Conservation (phyloP, 805 yeast species). For the Barnettozyma californica region DNA sequence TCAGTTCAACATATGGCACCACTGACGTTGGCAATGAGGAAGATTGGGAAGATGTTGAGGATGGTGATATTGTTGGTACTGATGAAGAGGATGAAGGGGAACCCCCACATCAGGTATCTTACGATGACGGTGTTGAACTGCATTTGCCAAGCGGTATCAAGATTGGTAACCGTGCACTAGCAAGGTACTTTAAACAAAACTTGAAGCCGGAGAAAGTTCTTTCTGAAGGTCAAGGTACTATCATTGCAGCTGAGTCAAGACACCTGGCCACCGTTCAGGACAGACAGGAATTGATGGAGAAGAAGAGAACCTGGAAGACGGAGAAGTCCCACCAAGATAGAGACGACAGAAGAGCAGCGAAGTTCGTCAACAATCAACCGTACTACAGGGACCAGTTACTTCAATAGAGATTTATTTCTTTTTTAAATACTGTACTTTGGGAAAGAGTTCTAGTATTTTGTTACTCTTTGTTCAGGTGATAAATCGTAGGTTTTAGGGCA, state of each 20-base stretch:
- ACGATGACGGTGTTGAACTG: conserved; percentile 62
- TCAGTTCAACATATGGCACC: conserved; percentile 58
- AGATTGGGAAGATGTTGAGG: conserved; percentile 36
- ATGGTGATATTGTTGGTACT: conserved; percentile 26
- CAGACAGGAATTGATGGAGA: conserved; percentile 41
- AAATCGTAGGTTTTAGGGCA: no score
- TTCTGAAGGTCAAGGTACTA: conserved; percentile 78
- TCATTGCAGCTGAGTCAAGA: conserved; percentile 80
- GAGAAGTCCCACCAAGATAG: conserved; percentile 46
- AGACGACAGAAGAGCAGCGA: conserved; percentile 56
- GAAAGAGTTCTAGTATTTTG: no score
- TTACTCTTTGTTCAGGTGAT: no score
- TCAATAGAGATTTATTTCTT: conserved; percentile 26
- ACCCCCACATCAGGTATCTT: conserved; percentile 38
- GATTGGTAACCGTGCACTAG: conserved; percentile 82
- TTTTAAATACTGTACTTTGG: no score
- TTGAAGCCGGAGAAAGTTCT: conserved; percentile 50
- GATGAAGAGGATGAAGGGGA: conserved; percentile 33
- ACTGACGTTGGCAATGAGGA: conserved; percentile 27
- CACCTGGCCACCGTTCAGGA: conserved; percentile 33
- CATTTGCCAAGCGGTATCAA: conserved; percentile 78
- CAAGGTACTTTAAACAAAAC: conserved; percentile 74
- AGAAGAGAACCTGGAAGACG: conserved; percentile 68
- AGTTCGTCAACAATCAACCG: conserved; percentile 81
- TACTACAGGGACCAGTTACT: conserved; percentile 81